These are phyloP conservation scores for Leccinum fallax DNA, from an alignment of 1,284 basidiomycete genomes.

Conservation along the genomic window DNA sequence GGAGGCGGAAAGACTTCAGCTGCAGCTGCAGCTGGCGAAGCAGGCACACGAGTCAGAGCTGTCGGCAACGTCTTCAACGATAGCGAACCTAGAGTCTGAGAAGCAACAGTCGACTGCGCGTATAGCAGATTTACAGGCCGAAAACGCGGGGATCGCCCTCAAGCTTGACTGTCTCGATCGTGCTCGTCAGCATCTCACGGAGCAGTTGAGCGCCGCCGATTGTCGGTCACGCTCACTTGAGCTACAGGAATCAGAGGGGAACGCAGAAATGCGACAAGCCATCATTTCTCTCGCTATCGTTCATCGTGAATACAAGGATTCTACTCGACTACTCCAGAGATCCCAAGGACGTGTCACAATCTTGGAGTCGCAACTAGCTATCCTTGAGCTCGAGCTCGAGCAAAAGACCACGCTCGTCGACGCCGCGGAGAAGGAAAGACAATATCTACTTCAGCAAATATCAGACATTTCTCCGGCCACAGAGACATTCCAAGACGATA, in stretches of 20 bases:
- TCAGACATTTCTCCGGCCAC: constrained; percentile 3
- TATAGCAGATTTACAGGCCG: constrained; percentile 17
- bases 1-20: constrained; percentile 59
- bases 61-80: constrained; percentile 17
- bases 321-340: constrained; percentile 13
- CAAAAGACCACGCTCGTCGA: constrained; percentile 3
- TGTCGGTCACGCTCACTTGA: constrained; percentile 15
- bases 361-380: constrained; percentile 24
- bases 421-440: constrained; percentile 13
- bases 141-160: constrained; percentile 18
- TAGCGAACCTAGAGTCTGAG: constrained; percentile 18
- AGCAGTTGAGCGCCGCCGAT: constrained; percentile 9
- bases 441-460: not conserved
- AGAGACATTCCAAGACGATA: constrained; percentile 21
- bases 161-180: constrained; percentile 19
- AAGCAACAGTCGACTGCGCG: constrained; percentile 14
- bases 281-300: constrained; percentile 38
- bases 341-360: constrained; percentile 6
- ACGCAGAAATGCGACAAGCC: constrained; percentile 27
- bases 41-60: constrained; percentile 22
- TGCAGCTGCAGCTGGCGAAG: constrained; percentile 31
- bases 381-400: not conserved
- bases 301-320: constrained; percentile 24
- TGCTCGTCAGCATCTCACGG: constrained; percentile 13
- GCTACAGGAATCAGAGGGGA: constrained; percentile 7